Percentiles rank a stretch among this genome's conserved stretches.
Conservation (phyloP, 805 yeast species). For the Metschnikowia baotianmanensis region DNA sequence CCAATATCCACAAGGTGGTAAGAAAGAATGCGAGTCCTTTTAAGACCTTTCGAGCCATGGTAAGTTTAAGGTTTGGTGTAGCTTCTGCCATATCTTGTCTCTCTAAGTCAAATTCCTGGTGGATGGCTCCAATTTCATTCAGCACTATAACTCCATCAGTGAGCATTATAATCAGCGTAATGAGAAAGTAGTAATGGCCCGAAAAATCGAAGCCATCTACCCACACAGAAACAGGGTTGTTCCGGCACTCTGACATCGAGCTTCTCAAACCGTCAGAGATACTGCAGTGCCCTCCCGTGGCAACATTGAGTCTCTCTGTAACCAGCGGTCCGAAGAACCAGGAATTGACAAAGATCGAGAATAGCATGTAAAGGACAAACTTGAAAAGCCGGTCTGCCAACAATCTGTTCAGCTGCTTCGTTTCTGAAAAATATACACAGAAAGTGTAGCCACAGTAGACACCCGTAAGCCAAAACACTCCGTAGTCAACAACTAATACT, state of each 20-base stretch:
- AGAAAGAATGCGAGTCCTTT: constrained; percentile 1
- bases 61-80: background rate
- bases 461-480: constrained; percentile 31
- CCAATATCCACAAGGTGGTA: constrained; percentile 12
- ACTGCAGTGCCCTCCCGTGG: constrained; percentile 17
- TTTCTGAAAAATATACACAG: background rate
- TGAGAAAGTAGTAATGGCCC: constrained; percentile 17
- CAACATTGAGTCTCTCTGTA: constrained; percentile 26
- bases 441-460: constrained; percentile 17
- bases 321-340: constrained; percentile 39
- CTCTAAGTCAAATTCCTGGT: background rate
- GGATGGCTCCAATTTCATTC: background rate
- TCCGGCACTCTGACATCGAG: constrained; percentile 8
- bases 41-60: background rate
- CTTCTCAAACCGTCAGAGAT: background rate
- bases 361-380: constrained; percentile 13
- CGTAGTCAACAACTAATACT: constrained; percentile 25
- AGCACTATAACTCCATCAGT: constrained; percentile 1
- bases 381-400: constrained; percentile 4
- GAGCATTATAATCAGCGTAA: constrained; percentile 14
- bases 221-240: constrained; percentile 9
- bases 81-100: background rate
- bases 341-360: constrained; percentile 14
- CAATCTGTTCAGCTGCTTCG: background rate
- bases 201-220: constrained; percentile 17